phyloP scores from a whole-genome alignment of 495 filamentous ascomycete species.

The Trichoderma virens region DNA sequence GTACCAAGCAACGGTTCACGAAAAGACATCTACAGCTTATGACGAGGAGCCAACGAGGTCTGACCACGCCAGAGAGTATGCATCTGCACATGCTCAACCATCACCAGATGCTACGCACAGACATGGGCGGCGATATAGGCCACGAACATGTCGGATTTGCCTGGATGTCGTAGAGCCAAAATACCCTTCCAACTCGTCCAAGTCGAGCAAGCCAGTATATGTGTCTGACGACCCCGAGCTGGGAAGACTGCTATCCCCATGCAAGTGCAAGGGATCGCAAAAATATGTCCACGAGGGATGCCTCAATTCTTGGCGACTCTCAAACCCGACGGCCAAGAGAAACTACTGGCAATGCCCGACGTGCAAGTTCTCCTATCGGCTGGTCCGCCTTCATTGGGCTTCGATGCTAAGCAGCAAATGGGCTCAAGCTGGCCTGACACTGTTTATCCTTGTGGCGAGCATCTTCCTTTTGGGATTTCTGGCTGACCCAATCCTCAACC shows the following conservation, averaged over 20 bases:
- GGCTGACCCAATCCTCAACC: conserved; percentile 84
- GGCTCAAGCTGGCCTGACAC: conserved; percentile 57
- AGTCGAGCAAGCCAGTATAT: conserved; percentile 63
- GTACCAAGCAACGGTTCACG: not conserved
- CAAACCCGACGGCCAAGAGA: conserved; percentile 57
- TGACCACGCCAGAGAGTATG: not conserved
- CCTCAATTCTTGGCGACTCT: conserved; percentile 74
- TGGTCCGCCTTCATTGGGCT: conserved; percentile 70
- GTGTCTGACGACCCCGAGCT: conserved; percentile 65
- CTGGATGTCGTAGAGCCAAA: conserved; percentile 77
- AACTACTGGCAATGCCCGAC: conserved; percentile 87
- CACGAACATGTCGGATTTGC: conserved; percentile 73
- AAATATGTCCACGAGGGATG: conserved; percentile 96
- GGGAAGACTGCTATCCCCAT: conserved; percentile 82
- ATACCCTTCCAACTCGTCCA: conserved; percentile 54
- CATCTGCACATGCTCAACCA: conserved; percentile 7
- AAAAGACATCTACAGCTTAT: not conserved
- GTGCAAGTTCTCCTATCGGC: conserved; percentile 75
- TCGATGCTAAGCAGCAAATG: conserved; percentile 61
- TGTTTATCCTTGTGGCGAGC: conserved; percentile 57
- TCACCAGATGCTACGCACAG: conserved; percentile 19
- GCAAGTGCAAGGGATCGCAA: conserved; percentile 85
- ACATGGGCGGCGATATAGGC: conserved; percentile 37
- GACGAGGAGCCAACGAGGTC: not conserved
- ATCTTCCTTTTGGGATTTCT: conserved; percentile 81